Evolutionary conservation across 1,139 yeast genomes (phyloP).

Genomic region (Saccharomyces hybrid): DNA sequence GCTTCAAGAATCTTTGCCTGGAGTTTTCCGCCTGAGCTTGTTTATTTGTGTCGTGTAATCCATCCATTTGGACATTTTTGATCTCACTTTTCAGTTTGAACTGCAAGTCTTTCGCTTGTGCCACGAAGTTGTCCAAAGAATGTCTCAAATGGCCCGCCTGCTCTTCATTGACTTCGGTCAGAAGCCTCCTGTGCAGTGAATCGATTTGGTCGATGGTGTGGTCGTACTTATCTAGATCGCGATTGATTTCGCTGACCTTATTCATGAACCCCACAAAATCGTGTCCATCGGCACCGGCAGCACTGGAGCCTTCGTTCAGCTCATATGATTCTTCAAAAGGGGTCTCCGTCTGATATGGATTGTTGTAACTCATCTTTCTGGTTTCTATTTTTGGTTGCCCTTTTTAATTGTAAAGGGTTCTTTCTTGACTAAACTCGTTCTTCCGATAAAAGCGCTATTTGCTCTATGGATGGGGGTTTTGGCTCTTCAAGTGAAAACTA

Average conservation of each 20-base stretch:
- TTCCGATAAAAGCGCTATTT: background rate
- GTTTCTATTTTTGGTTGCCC: background rate
- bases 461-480: background rate
- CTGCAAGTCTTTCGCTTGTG: slow-evolving; percentile 77
- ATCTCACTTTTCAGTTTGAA: slow-evolving; percentile 66
- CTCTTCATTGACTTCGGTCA: slow-evolving; percentile 82
- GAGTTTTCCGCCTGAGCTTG: slow-evolving; percentile 86
- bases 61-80: slow-evolving; percentile 66
- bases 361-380: slow-evolving; percentile 13
- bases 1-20: slow-evolving; percentile 75
- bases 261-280: slow-evolving; percentile 77
- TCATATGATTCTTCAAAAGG: slow-evolving; percentile 15
- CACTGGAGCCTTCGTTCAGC: slow-evolving; percentile 6
- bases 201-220: slow-evolving; percentile 71
- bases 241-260: slow-evolving; percentile 75
- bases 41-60: slow-evolving; percentile 69
- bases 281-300: slow-evolving; percentile 22
- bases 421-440: background rate
- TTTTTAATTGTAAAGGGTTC: background rate
- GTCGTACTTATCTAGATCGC: slow-evolving; percentile 73
- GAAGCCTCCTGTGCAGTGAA: slow-evolving; percentile 69
- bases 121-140: slow-evolving; percentile 68
- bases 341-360: slow-evolving; percentile 12
- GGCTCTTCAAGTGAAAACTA: background rate
- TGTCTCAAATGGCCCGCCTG: slow-evolving; percentile 63